Evolutionary conservation across 2,329 filamentous ascomycete species (phyloP).

Genomic region (Periconia macrospinosa): DNA sequence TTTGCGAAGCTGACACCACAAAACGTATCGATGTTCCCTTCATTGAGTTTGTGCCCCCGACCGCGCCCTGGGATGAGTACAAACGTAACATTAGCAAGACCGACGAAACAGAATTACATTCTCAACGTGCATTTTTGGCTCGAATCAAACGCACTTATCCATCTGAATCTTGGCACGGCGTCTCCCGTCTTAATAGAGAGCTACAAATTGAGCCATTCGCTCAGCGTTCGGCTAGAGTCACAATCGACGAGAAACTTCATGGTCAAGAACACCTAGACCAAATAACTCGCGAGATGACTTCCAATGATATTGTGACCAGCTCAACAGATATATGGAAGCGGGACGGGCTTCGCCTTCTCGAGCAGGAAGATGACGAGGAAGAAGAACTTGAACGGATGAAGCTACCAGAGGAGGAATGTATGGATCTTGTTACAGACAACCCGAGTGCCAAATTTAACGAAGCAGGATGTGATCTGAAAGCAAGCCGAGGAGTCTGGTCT

Average conservation of each 20-base stretch:
- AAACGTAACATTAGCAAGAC: conserved; percentile 12
- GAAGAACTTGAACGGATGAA: conserved; percentile 28
- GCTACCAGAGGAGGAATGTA: conserved; percentile 13
- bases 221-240: conserved; percentile 40
- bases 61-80: conserved; percentile 52
- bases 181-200: conserved; percentile 42
- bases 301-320: conserved; percentile 43
- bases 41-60: conserved; percentile 47
- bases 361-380: conserved; percentile 40
- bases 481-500: too few species aligned
- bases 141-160: conserved; percentile 37
- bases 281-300: conserved; percentile 37
- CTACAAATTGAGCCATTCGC: conserved; percentile 55
- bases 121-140: conserved; percentile 35
- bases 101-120: conserved; percentile 27
- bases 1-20: conserved; percentile 52
- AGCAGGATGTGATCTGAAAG: not conserved
- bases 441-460: not conserved
- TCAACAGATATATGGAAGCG: conserved; percentile 52
- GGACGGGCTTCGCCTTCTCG: conserved; percentile 51
- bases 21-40: conserved; percentile 53
- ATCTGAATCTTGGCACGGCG: conserved; percentile 44
- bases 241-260: conserved; percentile 43
- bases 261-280: conserved; percentile 43
- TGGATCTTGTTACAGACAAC: not conserved